phyloP scores from a whole-genome alignment of 2,329 filamentous ascomycete species.

The Aaosphaeria arxii region DNA sequence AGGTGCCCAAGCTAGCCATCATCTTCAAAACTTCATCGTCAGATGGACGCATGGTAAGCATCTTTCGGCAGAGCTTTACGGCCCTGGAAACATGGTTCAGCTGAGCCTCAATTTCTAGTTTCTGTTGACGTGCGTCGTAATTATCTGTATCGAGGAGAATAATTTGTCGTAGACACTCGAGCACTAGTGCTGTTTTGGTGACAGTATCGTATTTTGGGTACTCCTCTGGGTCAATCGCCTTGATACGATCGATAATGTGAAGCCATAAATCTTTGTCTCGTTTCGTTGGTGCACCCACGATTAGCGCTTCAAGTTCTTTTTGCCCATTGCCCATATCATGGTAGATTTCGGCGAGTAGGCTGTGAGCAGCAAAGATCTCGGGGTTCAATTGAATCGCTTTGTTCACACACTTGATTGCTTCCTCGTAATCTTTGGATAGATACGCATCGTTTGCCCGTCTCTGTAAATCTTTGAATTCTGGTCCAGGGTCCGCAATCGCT shows the following conservation, averaged over 20 bases:
- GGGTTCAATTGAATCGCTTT: constrained; percentile 50
- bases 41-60: constrained; percentile 53
- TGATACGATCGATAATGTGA: constrained; percentile 54
- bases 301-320: constrained; percentile 55
- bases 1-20: constrained; percentile 57
- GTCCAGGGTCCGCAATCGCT: constrained; percentile 65
- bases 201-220: constrained; percentile 27
- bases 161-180: constrained; percentile 43
- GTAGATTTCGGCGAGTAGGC: constrained; percentile 58
- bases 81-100: constrained; percentile 31
- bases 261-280: constrained; percentile 57
- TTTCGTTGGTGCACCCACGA: constrained; percentile 57
- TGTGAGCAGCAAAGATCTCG: constrained; percentile 61
- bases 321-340: constrained; percentile 54
- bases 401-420: constrained; percentile 33
- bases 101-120: constrained; percentile 55
- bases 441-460: constrained; percentile 67
- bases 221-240: constrained; percentile 39
- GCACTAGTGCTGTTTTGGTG: constrained; percentile 23
- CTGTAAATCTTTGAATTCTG: constrained; percentile 67
- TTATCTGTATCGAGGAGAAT: constrained; percentile 52
- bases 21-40: constrained; percentile 54
- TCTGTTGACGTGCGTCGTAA: constrained; percentile 53
- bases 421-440: constrained; percentile 58
- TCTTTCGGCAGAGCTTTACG: constrained; percentile 46